Percentiles rank a stretch among this genome's conserved stretches.
These are phyloP conservation scores for Tolypocladium amazonense DNA, from an alignment of 2,329 filamentous ascomycete genomes.

Conservation along the genomic window DNA sequence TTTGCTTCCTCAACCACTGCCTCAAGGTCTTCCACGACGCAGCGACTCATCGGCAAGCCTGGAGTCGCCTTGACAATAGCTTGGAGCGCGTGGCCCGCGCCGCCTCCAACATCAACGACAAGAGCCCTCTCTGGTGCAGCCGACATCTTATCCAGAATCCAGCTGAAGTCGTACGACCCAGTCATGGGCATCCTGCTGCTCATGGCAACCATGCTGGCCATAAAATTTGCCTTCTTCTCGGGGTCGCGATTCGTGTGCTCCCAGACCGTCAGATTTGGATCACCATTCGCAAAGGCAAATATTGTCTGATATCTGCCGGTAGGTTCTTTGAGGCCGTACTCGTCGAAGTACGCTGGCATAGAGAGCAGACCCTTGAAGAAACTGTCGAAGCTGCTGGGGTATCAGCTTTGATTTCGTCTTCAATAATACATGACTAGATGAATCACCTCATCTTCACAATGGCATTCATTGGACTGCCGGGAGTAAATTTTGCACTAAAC, in stretches of 20 bases:
- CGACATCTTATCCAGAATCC: constrained; percentile 9
- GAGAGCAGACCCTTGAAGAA: constrained; percentile 9
- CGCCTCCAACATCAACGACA: constrained; percentile 9
- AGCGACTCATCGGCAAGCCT: constrained; percentile 3
- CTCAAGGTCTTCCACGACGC: constrained; percentile 4
- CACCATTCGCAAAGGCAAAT: constrained; percentile 15
- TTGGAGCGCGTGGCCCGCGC: constrained; percentile 9
- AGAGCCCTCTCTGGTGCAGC: constrained; percentile 1
- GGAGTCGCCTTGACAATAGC: constrained; percentile 4
- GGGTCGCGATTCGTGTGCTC: constrained; percentile 15
- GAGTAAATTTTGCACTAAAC: background rate
- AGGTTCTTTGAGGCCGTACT: constrained; percentile 20
- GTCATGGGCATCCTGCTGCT: constrained; percentile 12
- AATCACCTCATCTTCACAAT: constrained; percentile 1
- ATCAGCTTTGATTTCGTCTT: background rate
- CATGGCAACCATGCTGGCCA: constrained; percentile 15
- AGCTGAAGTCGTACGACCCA: constrained; percentile 19
- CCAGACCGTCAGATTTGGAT: constrained; percentile 19
- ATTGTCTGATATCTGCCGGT: constrained; percentile 12
- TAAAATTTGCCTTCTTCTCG: constrained; percentile 13
- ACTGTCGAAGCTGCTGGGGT: constrained; percentile 13
- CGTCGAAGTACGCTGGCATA: constrained; percentile 20
- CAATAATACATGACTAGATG: no score
- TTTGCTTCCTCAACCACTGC: constrained; percentile 11
- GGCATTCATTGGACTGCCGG: background rate